A percentile compares a stretch with the other conserved stretches of the same genome.
These are phyloP conservation scores for Diaporthe ampelina DNA, from an alignment of 2,329 filamentous ascomycete genomes.

Conservation along the genomic window DNA sequence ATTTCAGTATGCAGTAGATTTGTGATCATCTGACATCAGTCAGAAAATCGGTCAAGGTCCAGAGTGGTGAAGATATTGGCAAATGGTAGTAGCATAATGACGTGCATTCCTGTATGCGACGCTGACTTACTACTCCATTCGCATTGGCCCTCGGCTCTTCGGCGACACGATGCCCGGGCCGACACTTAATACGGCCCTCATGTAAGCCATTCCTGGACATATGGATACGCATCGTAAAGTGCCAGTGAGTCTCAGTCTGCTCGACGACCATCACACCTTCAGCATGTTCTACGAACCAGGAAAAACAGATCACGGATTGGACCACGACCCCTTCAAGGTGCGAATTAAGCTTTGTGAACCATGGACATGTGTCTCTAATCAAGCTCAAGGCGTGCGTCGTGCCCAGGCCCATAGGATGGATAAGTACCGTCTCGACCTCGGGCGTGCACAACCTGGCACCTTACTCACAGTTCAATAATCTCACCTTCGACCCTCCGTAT, in stretches of 20 bases:
- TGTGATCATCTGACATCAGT: not conserved
- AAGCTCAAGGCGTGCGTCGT: slow-evolving; percentile 65
- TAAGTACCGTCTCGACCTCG: slow-evolving; percentile 64
- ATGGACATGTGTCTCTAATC: not conserved
- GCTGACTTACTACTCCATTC: not conserved
- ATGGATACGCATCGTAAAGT: too few relatives aligned
- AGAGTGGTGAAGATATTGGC: too few relatives aligned
- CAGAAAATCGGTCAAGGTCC: not conserved
- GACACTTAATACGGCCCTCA: not conserved
- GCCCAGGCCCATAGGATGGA: slow-evolving; percentile 74
- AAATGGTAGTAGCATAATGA: not conserved
- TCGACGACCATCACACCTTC: not conserved
- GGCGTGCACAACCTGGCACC: slow-evolving; percentile 70
- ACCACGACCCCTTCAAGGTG: slow-evolving; percentile 40
- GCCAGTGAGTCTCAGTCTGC: too few relatives aligned
- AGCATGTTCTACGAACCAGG: slow-evolving; percentile 41
- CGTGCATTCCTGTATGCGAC: not conserved
- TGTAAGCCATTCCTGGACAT: not conserved
- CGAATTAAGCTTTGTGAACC: not conserved
- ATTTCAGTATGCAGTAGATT: not conserved
- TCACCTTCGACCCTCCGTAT: slow-evolving; percentile 73
- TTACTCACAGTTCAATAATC: slow-evolving; percentile 74
- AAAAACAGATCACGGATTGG: slow-evolving; percentile 38
- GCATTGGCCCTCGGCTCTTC: slow-evolving; percentile 8
- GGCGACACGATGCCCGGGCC: not conserved